Base-by-base conservation (phyloP, 768 basidiomycete genomes). In the Termitomyces sp. region DNA sequence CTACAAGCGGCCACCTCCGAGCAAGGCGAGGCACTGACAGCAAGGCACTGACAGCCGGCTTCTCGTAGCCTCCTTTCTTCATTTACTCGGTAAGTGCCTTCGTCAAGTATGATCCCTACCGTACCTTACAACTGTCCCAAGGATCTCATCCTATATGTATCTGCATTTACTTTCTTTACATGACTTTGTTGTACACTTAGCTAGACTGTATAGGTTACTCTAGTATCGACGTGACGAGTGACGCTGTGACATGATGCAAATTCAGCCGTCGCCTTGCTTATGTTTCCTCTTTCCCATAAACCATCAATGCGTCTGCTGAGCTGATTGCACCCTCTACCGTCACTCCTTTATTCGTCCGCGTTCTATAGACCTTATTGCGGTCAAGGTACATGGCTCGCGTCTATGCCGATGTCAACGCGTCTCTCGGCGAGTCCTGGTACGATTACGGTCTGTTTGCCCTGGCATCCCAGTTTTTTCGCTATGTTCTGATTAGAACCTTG, bases 351-450 rank as follows among this genome's bases (percentile, higher is more conserved):
- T 54, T 40, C 35, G 44, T 52, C 43, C 57, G 54, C n/a, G 29
- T 23, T 21, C 42, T 43, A 25, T 42, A 58, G 44, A 54, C 53
- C 58, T 50, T 41, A 37, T 45, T 48, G 43, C 62, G 21, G 40
- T 58, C 35, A 55, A 44, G 31, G 56, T 63, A 53, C 59, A 79
- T 82, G 77, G 75, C 81, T 58, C 75, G 77, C 61, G 70, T 84
- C 35, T 84, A 86, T 58, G 69, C 81, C 34, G 72, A 82, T 68
- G 84, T 82, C 44, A 86, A 86, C 65, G 78, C 79, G 58, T 75
- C 76, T 57, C 69, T 85, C 23, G 85, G 85, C 27, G 72, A 72
- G 64, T 70, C 77, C 35, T 87, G 85, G 85, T 84, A 82, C 67
- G 85, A 85, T 64, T 85, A 85, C 64, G 82, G 83, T 83, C 55